phyloP scores from a whole-genome alignment of 2,329 filamentous ascomycete genomes.

The Trichoderma sp. region DNA sequence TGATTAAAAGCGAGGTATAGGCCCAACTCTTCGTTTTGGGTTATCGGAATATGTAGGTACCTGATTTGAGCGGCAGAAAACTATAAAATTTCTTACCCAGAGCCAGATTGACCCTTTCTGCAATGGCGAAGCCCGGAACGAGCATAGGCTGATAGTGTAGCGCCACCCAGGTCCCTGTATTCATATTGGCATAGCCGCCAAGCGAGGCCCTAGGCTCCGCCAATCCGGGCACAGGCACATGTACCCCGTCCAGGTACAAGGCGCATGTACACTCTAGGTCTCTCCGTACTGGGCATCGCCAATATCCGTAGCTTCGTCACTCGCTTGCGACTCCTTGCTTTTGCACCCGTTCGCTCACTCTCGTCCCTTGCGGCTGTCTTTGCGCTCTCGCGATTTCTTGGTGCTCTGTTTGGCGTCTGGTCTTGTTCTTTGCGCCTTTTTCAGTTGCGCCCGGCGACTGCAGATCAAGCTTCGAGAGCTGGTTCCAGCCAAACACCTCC shows the following conservation, averaged over 20 bases:
- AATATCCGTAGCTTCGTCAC: constrained; percentile 18
- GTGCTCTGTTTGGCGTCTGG: not conserved
- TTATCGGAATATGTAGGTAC: not conserved
- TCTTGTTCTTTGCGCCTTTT: not conserved
- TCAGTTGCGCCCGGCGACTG: constrained; percentile 11
- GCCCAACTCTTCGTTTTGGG: not conserved
- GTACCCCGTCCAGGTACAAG: constrained; percentile 17
- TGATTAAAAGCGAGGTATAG: not conserved
- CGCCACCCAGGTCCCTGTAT: not conserved
- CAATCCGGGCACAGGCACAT: constrained; percentile 16
- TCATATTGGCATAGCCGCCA: constrained; percentile 6
- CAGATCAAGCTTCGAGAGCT: not conserved
- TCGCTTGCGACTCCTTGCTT: not conserved
- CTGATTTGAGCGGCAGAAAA: not conserved
- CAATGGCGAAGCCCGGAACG: not conserved
- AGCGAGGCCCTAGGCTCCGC: constrained; percentile 22
- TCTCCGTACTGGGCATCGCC: constrained; percentile 16
- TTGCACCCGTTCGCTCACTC: constrained; percentile 16
- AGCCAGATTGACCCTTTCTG: not conserved
- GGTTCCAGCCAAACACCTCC: not conserved
- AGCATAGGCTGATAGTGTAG: not conserved
- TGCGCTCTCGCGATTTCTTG: constrained; percentile 11
- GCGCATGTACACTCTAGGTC: not conserved
- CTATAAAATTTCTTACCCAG: not conserved
- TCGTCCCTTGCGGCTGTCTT: not conserved